A percentile compares a stretch with the other conserved stretches of the same genome.
Evolutionary conservation across 139 green algal genomes (phyloP).

Genomic region (Spirogloea muscicola): DNA sequence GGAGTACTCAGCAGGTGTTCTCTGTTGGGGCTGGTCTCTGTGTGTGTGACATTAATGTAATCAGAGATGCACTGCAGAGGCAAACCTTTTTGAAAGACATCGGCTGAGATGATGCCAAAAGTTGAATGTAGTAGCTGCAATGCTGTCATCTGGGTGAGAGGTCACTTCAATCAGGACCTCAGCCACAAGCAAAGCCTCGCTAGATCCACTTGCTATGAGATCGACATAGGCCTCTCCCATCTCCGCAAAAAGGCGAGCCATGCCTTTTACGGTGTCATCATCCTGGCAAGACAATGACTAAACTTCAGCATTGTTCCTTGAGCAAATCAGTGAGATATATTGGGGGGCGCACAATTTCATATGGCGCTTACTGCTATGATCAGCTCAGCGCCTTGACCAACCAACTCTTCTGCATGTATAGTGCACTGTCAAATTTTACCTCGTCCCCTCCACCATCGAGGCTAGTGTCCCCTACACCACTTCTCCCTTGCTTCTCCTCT

Average conservation of each 20-base stretch:
- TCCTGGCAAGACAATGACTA: conserved; percentile 62
- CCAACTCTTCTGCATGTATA: too few species aligned
- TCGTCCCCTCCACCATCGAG: too few species aligned
- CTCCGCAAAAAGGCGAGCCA: conserved; percentile 88
- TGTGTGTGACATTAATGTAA: too few species aligned
- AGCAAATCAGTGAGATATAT: too few species aligned
- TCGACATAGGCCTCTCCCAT: conserved; percentile 81
- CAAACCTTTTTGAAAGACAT: conserved; percentile 26
- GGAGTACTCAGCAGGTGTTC: not conserved
- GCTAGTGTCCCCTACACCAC: too few species aligned
- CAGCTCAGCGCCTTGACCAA: too few species aligned
- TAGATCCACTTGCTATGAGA: conserved; percentile 40
- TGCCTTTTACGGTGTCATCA: conserved; percentile 78
- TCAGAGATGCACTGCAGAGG: not conserved
- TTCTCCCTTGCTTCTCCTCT: too few species aligned
- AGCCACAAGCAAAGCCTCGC: conserved; percentile 57
- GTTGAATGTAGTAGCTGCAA: conserved; percentile 79
- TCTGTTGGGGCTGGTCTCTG: too few species aligned
- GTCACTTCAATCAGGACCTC: conserved; percentile 84
- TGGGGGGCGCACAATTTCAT: too few species aligned
- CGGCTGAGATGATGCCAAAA: conserved; percentile 81
- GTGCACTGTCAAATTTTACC: too few species aligned
- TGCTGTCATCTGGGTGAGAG: conserved; percentile 67
- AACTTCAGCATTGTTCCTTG: too few species aligned
- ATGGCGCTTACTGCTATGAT: too few species aligned